Evolutionary conservation across 495 filamentous ascomycete species (phyloP).

Genomic region (Rostrohypoxylon terebratum): DNA sequence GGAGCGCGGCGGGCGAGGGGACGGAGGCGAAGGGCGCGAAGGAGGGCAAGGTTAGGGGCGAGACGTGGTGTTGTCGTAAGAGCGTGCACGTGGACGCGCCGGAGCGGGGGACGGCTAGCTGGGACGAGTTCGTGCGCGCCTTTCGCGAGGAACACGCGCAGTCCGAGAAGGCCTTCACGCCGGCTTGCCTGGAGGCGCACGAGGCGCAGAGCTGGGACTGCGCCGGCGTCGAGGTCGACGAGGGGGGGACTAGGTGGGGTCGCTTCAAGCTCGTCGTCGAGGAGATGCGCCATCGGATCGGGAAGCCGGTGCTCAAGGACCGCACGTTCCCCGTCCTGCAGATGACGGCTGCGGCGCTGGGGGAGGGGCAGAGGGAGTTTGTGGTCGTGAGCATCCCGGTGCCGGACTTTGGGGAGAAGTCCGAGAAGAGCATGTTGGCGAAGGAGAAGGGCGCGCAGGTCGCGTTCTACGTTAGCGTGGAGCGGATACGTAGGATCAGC

Average conservation of each 20-base stretch:
- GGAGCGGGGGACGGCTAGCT: conserved; percentile 69
- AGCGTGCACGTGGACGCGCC: conserved; percentile 69
- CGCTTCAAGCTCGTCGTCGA: conserved; percentile 63
- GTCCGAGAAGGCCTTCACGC: conserved; percentile 79
- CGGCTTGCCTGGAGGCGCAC: conserved; percentile 68
- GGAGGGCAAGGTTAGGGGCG: conserved; percentile 50
- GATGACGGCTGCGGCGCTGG: conserved; percentile 45
- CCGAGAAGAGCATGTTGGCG: conserved; percentile 50
- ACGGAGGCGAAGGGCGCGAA: background rate
- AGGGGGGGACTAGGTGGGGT: conserved; percentile 56
- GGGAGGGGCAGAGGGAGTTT: conserved; percentile 53
- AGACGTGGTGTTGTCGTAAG: conserved; percentile 76
- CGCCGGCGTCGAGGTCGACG: conserved; percentile 52
- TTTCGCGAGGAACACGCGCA: conserved; percentile 72
- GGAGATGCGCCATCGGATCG: conserved; percentile 65
- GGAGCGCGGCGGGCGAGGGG: conserved; percentile 5
- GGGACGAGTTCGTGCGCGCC: conserved; percentile 71
- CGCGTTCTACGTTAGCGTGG: conserved; percentile 70
- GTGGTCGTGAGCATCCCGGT: conserved; percentile 68
- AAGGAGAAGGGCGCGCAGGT: conserved; percentile 60
- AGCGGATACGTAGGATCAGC: conserved; percentile 61
- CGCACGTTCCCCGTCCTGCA: conserved; percentile 68
- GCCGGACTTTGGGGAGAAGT: conserved; percentile 49
- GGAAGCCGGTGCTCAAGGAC: conserved; percentile 61
- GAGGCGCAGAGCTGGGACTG: conserved; percentile 66